Conservation (phyloP, 176 grass and related monocot genomes). For the Secale cereale region DNA sequence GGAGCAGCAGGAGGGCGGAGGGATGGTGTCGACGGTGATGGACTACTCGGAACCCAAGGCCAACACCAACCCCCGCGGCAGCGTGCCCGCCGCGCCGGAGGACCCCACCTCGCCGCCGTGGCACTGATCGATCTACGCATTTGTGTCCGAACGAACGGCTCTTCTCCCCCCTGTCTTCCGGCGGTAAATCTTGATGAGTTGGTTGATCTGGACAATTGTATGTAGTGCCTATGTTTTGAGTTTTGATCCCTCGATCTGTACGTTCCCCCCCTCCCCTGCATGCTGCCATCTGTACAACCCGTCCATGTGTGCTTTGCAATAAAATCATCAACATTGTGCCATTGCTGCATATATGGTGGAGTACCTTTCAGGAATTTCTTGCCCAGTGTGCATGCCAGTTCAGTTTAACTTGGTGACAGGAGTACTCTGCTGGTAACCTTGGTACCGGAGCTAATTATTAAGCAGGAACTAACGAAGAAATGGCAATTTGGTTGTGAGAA, state of each 20-base stretch:
- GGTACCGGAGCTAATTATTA: not conserved
- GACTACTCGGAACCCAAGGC: conserved; percentile 55
- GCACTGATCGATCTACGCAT: not conserved
- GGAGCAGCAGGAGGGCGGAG: not conserved
- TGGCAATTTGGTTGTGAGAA: not conserved
- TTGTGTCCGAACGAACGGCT: not conserved
- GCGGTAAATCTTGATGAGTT: not conserved
- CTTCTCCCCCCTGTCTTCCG: not conserved
- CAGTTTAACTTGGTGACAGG: not conserved
- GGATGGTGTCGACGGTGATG: conserved; percentile 35
- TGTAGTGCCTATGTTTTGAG: not conserved
- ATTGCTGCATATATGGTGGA: not conserved
- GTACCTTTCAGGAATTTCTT: not conserved
- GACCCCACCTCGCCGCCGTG: conserved; percentile 32
- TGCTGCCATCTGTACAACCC: not conserved
- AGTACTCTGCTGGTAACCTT: not conserved
- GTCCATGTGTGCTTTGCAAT: not conserved
- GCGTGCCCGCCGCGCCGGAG: conserved; percentile 21
- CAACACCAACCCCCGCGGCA: conserved; percentile 58
- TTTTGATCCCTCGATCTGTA: not conserved
- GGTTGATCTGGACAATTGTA: not conserved
- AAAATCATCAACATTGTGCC: conserved; percentile 1
- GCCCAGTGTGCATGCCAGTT: not conserved
- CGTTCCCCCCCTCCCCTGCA: not conserved
- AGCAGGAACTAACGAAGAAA: not conserved